Base-by-base conservation (phyloP, 495 filamentous ascomycete genomes). In the Margaritispora aquatica region DNA sequence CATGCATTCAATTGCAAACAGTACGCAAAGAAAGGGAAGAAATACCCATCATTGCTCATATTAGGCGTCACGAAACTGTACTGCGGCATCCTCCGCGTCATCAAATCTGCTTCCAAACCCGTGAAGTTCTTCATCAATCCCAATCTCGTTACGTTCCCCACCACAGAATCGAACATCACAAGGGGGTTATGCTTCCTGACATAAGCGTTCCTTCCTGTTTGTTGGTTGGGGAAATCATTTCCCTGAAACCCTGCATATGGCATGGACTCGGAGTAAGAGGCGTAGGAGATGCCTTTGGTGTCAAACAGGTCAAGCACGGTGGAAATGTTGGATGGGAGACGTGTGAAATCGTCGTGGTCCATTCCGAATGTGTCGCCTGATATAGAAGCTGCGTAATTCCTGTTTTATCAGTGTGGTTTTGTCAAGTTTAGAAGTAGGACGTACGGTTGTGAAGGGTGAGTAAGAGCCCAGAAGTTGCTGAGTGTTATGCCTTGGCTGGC, bases 101-200 rank as follows among this genome's bases (percentile, higher is more conserved):
- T 68, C 20, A 88, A 69, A 56, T 88, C 86, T 19, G 78, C 66
- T 26, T 77, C 67, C 65, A 89, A 88, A 47, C 62, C 65, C 29
- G 81, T 83, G 63, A 88, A 78, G 68, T 85, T 88, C 75, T 89
- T 88, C 69, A 86, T 83, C 58, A 80, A 74, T 17, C 77, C 73
- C 0, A 84, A 70, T n/a, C 85, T 81, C 15, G 77, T 76, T 13
- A 70, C 67, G 58, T 83, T 75, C 31, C 73, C 66, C 36, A 82
- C 75, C 57, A 87, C 78, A n/a, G 77, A 79, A 63, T 86, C 78
- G 63, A 74, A 88, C 57, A 79, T 69, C 24, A 88, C 69, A 10
- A 85, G 66, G 0, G 85, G 86, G 69, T 88, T 86, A 73, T 90
- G 88, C 74, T 90, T 91, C 46, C 88, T 79, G 20, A 89, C 85